phyloP scores from a whole-genome alignment of 441 rosid genomes.

The Arabidopsis hybrid region DNA sequence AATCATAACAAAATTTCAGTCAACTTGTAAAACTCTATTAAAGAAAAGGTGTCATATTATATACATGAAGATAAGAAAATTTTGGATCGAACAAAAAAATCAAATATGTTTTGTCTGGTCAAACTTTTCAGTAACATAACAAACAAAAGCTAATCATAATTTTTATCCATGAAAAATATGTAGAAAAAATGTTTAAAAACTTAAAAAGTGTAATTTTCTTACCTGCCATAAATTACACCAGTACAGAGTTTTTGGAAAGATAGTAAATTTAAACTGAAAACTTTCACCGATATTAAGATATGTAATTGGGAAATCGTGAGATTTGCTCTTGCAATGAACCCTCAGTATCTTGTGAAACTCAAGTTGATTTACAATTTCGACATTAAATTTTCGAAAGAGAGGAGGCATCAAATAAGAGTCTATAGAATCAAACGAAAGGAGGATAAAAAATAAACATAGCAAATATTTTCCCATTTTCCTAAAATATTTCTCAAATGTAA shows the following conservation, averaged over 20 bases:
- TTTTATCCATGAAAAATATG: background rate
- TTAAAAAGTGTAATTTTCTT: background rate
- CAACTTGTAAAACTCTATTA: background rate
- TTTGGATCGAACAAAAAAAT: background rate
- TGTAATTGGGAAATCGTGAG: conserved; percentile 12
- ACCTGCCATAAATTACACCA: conserved; percentile 42
- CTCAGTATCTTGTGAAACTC: conserved; percentile 11
- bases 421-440: conserved; percentile 20
- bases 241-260: background rate
- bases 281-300: conserved; percentile 20
- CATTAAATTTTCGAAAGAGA: conserved; percentile 17
- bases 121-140: too few relatives aligned
- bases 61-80: background rate
- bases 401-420: conserved; percentile 12
- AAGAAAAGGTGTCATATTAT: background rate
- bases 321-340: conserved; percentile 32
- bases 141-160: background rate
- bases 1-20: background rate
- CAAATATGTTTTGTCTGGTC: background rate
- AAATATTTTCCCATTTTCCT: background rate
- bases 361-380: conserved; percentile 35
- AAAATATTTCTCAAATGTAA: background rate
- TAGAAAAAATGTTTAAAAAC: background rate
- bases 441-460: conserved; percentile 8
- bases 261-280: conserved; percentile 14